Conservation (phyloP, 306 rosid genomes). For the Dalbergia cochinchinensis region DNA sequence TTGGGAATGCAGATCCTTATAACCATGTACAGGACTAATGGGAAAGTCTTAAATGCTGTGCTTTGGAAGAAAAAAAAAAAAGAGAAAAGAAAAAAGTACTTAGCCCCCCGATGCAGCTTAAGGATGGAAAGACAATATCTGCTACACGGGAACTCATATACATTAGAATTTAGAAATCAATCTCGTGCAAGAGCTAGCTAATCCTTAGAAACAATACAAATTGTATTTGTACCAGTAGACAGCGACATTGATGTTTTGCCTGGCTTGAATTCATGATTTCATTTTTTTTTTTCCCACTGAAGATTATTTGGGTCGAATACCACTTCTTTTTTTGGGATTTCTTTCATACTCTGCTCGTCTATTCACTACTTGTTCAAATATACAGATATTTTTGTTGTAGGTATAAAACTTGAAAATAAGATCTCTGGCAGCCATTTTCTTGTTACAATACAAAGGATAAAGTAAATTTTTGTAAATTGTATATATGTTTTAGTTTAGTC, state of each 20-base stretch:
- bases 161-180: conserved; percentile 37
- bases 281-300: conserved; percentile 22
- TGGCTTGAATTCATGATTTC: conserved; percentile 12
- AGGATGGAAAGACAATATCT: conserved; percentile 37
- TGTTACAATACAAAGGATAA: not conserved
- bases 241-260: conserved; percentile 24
- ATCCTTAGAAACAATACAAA: conserved; percentile 34
- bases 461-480: too few species aligned
- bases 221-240: conserved; percentile 32
- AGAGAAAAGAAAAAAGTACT: too few species aligned
- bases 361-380: not conserved
- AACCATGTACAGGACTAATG: conserved; percentile 59
- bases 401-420: not conserved
- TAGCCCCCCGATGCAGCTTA: conserved; percentile 37
- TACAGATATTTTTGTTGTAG: too few species aligned
- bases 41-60: conserved; percentile 36
- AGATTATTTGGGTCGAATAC: not conserved
- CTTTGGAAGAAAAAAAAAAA: not conserved
- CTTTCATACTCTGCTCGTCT: not conserved
- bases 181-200: conserved; percentile 24
- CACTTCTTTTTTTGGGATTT: not conserved
- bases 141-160: conserved; percentile 41
- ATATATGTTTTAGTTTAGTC: too few species aligned
- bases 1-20: conserved; percentile 48
- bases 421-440: not conserved